These are phyloP conservation scores for Fusarium fujikuroi DNA, from an alignment of 2,329 filamentous ascomycete genomes.

Conservation along the genomic window DNA sequence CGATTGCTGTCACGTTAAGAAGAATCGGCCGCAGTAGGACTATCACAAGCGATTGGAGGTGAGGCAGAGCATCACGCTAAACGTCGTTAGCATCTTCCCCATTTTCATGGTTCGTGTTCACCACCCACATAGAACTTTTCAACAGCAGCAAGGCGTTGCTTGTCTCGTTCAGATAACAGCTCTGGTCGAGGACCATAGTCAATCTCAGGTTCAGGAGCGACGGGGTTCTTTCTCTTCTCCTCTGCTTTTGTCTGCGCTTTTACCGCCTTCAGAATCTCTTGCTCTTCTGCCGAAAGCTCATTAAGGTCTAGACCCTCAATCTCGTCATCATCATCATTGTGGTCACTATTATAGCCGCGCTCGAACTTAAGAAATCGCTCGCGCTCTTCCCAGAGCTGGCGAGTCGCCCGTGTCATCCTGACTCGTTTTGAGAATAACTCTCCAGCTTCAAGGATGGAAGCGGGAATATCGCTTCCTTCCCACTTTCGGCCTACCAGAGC, in stretches of 20 bases:
- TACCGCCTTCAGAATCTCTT: slow-evolving; percentile 54
- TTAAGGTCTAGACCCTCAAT: slow-evolving; percentile 60
- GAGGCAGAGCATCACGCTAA: slow-evolving; percentile 79
- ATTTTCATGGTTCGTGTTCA: not conserved
- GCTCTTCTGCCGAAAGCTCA: slow-evolving; percentile 56
- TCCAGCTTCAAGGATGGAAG: slow-evolving; percentile 94
- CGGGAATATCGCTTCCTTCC: slow-evolving; percentile 94
- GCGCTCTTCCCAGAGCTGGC: slow-evolving; percentile 94
- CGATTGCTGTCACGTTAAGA: slow-evolving; percentile 86
- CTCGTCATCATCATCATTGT: slow-evolving; percentile 56
- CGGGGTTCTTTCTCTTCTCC: slow-evolving; percentile 37
- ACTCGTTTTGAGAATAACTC: slow-evolving; percentile 91
- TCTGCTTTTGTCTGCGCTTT: slow-evolving; percentile 50
- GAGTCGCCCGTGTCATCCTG: slow-evolving; percentile 89
- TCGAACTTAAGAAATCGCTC: slow-evolving; percentile 93
- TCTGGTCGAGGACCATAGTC: slow-evolving; percentile 61
- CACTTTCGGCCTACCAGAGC: slow-evolving; percentile 83
- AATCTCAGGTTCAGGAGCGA: slow-evolving; percentile 43
- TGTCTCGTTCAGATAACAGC: slow-evolving; percentile 63
- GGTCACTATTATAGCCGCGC: slow-evolving; percentile 79
- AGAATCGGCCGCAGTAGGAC: slow-evolving; percentile 91
- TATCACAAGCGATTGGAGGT: slow-evolving; percentile 92
- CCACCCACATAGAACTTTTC: slow-evolving; percentile 85
- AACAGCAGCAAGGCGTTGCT: slow-evolving; percentile 75
- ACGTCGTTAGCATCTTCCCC: not conserved